These are phyloP conservation scores for Tremella yokohamensis DNA, from an alignment of 768 basidiomycete genomes.

Conservation along the genomic window DNA sequence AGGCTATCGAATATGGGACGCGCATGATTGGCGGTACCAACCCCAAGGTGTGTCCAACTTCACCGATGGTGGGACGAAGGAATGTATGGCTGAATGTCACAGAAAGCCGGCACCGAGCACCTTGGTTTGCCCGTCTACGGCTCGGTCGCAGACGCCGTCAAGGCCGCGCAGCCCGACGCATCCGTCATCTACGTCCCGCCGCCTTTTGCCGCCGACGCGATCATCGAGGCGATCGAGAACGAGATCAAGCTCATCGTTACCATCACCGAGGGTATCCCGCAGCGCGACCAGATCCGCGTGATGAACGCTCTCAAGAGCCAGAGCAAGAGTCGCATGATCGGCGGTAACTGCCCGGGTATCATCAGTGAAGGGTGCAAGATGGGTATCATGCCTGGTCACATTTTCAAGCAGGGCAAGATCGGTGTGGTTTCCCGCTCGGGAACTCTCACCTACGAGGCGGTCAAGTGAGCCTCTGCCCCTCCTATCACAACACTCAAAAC, in stretches of 20 bases:
- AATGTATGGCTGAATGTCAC: constrained; percentile 54
- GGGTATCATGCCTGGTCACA: constrained; percentile 94
- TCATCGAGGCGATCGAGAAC: constrained; percentile 97
- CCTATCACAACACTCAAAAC: neutral
- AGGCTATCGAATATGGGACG: constrained; percentile 91
- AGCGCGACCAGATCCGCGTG: constrained; percentile 91
- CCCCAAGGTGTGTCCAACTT: constrained; percentile 54
- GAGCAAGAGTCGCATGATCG: constrained; percentile 89
- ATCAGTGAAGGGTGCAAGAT: constrained; percentile 99
- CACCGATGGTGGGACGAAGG: neutral
- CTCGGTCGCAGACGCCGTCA: constrained; percentile 84
- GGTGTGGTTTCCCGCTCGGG: constrained; percentile 58
- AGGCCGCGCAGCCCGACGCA: constrained; percentile 81
- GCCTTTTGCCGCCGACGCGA: constrained; percentile 91
- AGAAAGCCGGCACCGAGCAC: constrained; percentile 93
- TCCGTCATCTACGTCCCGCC: constrained; percentile 97
- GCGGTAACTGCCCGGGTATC: constrained; percentile 97
- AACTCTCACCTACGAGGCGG: constrained; percentile 90
- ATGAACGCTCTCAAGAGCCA: constrained; percentile 91
- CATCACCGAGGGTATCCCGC: constrained; percentile 98
- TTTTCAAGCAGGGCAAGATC: constrained; percentile 93
- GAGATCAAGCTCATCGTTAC: constrained; percentile 97
- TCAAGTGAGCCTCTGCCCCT: constrained; percentile 54
- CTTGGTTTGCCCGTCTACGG: constrained; percentile 93
- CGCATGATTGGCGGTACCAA: constrained; percentile 93